Base-by-base conservation (phyloP, 2,329 filamentous ascomycete species). In the Akanthomyces muscarius region DNA sequence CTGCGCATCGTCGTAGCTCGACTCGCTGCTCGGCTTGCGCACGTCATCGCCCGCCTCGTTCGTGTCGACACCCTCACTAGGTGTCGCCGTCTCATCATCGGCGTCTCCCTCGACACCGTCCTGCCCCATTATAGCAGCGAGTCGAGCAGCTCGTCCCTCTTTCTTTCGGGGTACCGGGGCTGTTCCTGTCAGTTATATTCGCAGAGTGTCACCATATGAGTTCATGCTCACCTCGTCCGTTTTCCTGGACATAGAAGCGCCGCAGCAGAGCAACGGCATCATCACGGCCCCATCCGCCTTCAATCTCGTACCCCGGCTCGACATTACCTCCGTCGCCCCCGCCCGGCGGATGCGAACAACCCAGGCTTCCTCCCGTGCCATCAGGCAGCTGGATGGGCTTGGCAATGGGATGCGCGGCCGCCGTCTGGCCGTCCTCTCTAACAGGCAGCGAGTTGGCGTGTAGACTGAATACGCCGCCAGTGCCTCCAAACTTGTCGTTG, bases 221-320 rank as follows among this genome's bases (percentile, higher is more conserved):
- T 11, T 50, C 50, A 42, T 33, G 71, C 80, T 69, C 78, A 91
- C 90, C 91, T 81, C 95, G 90, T 67, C 91, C 92, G 76, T 99
- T 99, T 76, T 99, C 93, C 76, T 99, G 95, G 38, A 99, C 91
- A 74, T 99, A 99, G 76, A 99, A 99, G 64, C 94, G 88, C 66
- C 96, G 85, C 68, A 99, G 81, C 68, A 99, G 77, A 75, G 94
- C 93, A 65, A 99, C 96, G 5, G 95, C 94, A 72, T 98, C 94
- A 71, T 97, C 91, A 53, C 92, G 86, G 70, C 92, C 91, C 80
- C 96, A 89, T 1, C 93, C 94, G 45, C 93, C 92, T 72, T 92
- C 89, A 63, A 92, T 92, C 52, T 89, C 87, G 73, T 91, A 97
- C 5, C 91, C 87, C 11, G 80, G 81, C 73, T 97, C 92, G 52